Conservation (phyloP, 2,329 filamentous ascomycete species). For the Tolypocladium inflatum region DNA sequence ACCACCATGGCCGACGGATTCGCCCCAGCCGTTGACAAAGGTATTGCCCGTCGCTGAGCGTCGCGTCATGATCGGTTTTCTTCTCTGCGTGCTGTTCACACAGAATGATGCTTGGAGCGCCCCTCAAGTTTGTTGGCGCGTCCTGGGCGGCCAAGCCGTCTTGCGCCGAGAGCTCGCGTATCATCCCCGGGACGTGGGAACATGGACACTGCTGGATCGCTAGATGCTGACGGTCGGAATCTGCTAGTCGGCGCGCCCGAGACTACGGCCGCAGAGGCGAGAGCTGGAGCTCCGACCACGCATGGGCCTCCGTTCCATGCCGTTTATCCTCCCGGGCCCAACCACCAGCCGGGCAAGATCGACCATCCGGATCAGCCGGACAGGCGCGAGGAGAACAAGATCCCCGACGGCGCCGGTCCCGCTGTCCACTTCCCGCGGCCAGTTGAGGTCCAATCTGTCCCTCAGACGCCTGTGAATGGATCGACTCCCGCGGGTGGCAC, state of each 20-base stretch:
- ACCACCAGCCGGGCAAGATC: conserved; percentile 8
- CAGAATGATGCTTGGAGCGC: too few species aligned
- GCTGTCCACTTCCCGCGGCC: conserved; percentile 17
- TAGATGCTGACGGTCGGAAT: not conserved
- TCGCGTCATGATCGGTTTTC: not conserved
- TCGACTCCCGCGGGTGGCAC: conserved; percentile 24
- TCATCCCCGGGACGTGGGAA: not conserved
- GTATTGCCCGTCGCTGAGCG: conserved; percentile 13
- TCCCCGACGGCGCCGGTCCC: conserved; percentile 8
- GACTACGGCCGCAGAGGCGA: conserved; percentile 16
- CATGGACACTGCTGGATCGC: not conserved
- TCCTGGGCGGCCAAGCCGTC: too few species aligned
- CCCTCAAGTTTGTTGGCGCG: not conserved
- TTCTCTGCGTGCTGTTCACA: not conserved
- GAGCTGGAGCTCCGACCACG: conserved; percentile 16
- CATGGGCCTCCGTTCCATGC: conserved; percentile 5
- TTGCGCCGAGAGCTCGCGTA: not conserved
- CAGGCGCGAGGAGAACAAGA: conserved; percentile 8
- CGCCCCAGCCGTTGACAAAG: conserved; percentile 25
- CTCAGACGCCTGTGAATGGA: conserved; percentile 25
- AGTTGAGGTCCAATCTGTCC: conserved; percentile 24
- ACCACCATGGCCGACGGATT: conserved; percentile 23
- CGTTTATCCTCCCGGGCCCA: conserved; percentile 9
- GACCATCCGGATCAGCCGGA: not conserved
- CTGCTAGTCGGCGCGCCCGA: conserved; percentile 18